These are phyloP conservation scores for Colletotrichum sp. DNA, from an alignment of 2,329 filamentous ascomycete genomes.

Conservation along the genomic window DNA sequence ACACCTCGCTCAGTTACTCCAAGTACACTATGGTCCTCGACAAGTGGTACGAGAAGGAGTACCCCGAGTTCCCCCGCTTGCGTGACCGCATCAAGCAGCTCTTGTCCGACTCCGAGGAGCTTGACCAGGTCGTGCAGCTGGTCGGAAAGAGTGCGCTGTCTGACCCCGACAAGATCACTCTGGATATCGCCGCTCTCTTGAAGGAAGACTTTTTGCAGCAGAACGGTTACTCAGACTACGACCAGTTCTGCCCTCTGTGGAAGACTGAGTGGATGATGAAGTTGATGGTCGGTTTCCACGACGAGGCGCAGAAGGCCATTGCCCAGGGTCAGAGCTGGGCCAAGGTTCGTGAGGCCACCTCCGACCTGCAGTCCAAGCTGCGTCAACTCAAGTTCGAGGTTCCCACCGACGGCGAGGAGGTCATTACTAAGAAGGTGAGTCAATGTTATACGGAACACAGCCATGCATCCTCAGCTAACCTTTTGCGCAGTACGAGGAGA, in stretches of 20 bases:
- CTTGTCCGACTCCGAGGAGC: conserved; percentile 91
- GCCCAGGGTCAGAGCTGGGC: conserved; percentile 89
- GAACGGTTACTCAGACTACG: conserved; percentile 98
- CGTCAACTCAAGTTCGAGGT: conserved; percentile 97
- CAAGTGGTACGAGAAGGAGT: conserved; percentile 92
- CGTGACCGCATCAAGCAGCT: conserved; percentile 94
- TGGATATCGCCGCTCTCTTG: conserved; percentile 88
- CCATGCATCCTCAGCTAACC: conserved; percentile 40
- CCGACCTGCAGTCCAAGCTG: conserved; percentile 83
- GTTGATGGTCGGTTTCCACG: conserved; percentile 97
- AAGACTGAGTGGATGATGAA: conserved; percentile 99
- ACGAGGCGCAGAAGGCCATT: conserved; percentile 95
- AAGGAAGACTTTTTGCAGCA: conserved; percentile 99
- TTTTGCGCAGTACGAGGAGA: conserved; percentile 78
- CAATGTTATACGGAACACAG: not conserved
- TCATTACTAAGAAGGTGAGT: conserved; percentile 80
- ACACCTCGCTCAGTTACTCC: conserved; percentile 92
- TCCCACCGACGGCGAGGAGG: conserved; percentile 82
- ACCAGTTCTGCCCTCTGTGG: conserved; percentile 99
- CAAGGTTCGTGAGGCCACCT: conserved; percentile 90
- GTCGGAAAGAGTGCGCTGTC: conserved; percentile 97
- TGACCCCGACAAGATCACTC: conserved; percentile 96
- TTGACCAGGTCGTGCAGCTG: conserved; percentile 98
- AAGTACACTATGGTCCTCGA: conserved; percentile 92
- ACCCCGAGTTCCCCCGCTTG: conserved; percentile 91